Conservation (phyloP, 805 yeast species). For the Saturnispora gosingensis region DNA sequence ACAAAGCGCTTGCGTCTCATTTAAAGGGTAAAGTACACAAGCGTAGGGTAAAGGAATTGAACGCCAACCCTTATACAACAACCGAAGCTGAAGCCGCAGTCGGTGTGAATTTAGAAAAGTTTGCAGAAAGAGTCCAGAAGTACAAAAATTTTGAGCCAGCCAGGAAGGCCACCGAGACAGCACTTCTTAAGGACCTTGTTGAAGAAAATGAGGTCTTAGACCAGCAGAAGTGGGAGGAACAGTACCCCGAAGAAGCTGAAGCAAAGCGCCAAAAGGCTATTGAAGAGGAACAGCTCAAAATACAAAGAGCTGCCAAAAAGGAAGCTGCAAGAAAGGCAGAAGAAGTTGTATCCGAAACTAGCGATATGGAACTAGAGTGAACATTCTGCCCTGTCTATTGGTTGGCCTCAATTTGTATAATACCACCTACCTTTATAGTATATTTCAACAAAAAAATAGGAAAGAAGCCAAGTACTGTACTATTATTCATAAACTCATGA, state of each 20-base stretch:
- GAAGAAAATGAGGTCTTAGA: conserved; percentile 28
- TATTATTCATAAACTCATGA: not conserved
- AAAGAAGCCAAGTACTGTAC: not conserved
- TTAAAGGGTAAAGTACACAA: conserved; percentile 71
- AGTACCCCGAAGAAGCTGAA: conserved; percentile 19
- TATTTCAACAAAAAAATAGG: not conserved
- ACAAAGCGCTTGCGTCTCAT: conserved; percentile 63
- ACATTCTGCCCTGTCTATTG: not conserved
- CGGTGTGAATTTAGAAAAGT: conserved; percentile 66
- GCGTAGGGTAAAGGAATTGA: conserved; percentile 70
- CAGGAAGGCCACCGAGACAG: conserved; percentile 35
- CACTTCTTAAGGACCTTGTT: conserved; percentile 19
- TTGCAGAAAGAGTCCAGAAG: conserved; percentile 51
- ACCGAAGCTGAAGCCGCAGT: conserved; percentile 88
- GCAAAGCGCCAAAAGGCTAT: conserved; percentile 8
- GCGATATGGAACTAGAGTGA: conserved; percentile 8
- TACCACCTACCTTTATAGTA: not conserved
- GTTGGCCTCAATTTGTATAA: not conserved
- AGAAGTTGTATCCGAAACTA: conserved; percentile 4
- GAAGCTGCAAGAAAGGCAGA: conserved; percentile 1
- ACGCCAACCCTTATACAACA: conserved; percentile 73
- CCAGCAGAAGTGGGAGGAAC: conserved; percentile 19
- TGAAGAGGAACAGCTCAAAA: conserved; percentile 4
- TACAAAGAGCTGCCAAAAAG: conserved; percentile 1
- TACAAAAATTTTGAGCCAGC: conserved; percentile 43